Evolutionary conservation across 2,329 filamentous ascomycete species (phyloP).

Genomic region (Ceratocystiopsis sp.): DNA sequence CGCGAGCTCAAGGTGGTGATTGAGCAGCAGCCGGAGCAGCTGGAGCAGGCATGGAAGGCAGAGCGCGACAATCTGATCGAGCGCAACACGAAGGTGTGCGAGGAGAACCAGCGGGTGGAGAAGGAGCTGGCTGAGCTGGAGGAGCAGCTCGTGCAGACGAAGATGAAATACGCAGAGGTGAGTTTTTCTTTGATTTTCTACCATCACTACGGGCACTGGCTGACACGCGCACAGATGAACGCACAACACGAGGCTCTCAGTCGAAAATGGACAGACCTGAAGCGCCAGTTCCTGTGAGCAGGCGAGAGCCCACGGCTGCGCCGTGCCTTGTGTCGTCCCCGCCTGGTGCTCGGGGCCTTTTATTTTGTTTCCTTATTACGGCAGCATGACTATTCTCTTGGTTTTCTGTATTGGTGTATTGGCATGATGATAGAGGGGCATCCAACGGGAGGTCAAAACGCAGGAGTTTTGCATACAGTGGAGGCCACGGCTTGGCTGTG

Average conservation of each 20-base stretch:
- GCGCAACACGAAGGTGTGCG: constrained; percentile 81
- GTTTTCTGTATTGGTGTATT: too few relatives aligned
- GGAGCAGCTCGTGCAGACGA: constrained; percentile 77
- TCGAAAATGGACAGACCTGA: constrained; percentile 63
- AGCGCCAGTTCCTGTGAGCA: constrained; percentile 32
- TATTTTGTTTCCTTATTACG: neutral
- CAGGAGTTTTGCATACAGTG: too few relatives aligned
- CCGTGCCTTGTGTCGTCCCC: too few relatives aligned
- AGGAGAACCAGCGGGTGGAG: constrained; percentile 76
- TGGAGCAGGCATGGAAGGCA: constrained; percentile 62
- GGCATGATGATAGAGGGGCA: too few relatives aligned
- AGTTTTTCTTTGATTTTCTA: constrained; percentile 17
- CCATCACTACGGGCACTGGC: constrained; percentile 1
- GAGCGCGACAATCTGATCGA: constrained; percentile 90
- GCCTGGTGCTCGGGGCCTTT: neutral
- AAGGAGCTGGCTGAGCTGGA: constrained; percentile 86
- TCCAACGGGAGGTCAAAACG: too few relatives aligned
- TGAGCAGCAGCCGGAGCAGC: constrained; percentile 74
- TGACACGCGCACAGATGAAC: constrained; percentile 38
- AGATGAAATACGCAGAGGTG: constrained; percentile 93
- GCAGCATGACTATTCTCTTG: too few relatives aligned
- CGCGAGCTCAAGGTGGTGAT: constrained; percentile 73
- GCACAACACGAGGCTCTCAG: constrained; percentile 53
- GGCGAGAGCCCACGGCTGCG: neutral
- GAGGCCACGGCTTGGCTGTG: too few relatives aligned